These are phyloP conservation scores for Stephania cephalantha DNA, from an alignment of 164 flowering plant genomes.

Conservation along the genomic window DNA sequence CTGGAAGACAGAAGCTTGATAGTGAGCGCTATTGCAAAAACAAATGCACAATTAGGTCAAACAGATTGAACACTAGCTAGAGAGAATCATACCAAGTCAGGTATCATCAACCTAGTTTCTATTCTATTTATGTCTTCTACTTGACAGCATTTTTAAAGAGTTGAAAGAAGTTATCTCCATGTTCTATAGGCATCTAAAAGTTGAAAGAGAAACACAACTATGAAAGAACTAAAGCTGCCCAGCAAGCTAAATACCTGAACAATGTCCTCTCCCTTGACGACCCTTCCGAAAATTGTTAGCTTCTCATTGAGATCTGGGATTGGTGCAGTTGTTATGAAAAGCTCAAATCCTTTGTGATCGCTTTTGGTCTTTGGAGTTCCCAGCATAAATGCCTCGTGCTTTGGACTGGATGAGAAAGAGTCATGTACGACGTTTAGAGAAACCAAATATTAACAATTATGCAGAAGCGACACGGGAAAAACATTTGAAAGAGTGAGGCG, in stretches of 20 bases:
- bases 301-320: constrained; percentile 78
- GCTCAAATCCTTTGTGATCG: constrained; percentile 49
- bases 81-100: too few species aligned
- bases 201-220: neutral
- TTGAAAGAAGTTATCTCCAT: neutral
- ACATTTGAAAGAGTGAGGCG: neutral
- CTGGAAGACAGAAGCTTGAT: constrained; percentile 24
- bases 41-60: neutral
- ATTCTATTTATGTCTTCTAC: too few species aligned
- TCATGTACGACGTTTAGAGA: neutral
- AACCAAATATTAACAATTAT: neutral
- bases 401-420: constrained; percentile 36
- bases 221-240: too few species aligned
- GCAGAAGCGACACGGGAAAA: too few species aligned
- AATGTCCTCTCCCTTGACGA: constrained; percentile 82
- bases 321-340: constrained; percentile 85
- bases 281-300: constrained; percentile 57
- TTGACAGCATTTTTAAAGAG: neutral
- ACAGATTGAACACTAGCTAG: neutral
- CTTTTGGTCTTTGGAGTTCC: constrained; percentile 76
- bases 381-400: constrained; percentile 94
- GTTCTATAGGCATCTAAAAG: neutral
- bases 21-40: neutral
- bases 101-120: neutral
- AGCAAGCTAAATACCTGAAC: constrained; percentile 54